Conservation (phyloP, 2,329 filamentous ascomycete genomes). For the Pseudogymnoascus sp. region DNA sequence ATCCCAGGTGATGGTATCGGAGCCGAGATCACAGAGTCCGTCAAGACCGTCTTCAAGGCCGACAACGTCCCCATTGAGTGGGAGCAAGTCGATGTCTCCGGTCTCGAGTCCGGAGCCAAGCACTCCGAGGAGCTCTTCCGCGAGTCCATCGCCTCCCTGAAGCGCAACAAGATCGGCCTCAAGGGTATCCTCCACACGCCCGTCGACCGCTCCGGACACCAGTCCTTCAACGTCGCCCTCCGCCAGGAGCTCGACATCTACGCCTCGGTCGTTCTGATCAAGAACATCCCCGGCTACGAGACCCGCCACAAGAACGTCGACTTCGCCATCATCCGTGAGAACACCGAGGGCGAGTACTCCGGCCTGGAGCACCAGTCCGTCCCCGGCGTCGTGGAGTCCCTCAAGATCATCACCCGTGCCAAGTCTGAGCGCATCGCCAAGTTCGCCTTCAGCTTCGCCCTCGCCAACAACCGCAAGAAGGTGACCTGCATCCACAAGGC, state of each 20-base stretch:
- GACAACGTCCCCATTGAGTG: conserved; percentile 98
- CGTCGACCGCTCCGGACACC: conserved; percentile 91
- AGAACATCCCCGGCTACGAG: conserved; percentile 98
- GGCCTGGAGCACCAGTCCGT: conserved; percentile 98
- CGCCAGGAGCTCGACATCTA: conserved; percentile 99
- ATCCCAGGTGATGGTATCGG: conserved; percentile 99
- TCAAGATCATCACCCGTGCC: conserved; percentile 99
- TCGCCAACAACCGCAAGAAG: conserved; percentile 98
- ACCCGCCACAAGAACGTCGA: conserved; percentile 97
- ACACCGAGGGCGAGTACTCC: conserved; percentile 99
- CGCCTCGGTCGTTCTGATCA: conserved; percentile 93
- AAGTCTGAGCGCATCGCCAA: conserved; percentile 99
- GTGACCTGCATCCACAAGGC: conserved; percentile 99
- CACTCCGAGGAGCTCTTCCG: conserved; percentile 92
- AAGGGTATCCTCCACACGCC: conserved; percentile 99
- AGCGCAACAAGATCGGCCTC: conserved; percentile 96
- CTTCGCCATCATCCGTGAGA: conserved; percentile 99
- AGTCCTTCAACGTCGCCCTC: conserved; percentile 98
- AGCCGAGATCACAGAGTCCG: conserved; percentile 92
- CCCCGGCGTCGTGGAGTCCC: conserved; percentile 89
- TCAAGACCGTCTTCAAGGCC: conserved; percentile 99
- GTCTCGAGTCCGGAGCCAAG: conserved; percentile 73
- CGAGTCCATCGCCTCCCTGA: conserved; percentile 88
- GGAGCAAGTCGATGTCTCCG: conserved; percentile 95
- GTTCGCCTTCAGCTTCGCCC: conserved; percentile 95